Conservation (phyloP, 345 rosid genomes). For the Corymbia maculata region DNA sequence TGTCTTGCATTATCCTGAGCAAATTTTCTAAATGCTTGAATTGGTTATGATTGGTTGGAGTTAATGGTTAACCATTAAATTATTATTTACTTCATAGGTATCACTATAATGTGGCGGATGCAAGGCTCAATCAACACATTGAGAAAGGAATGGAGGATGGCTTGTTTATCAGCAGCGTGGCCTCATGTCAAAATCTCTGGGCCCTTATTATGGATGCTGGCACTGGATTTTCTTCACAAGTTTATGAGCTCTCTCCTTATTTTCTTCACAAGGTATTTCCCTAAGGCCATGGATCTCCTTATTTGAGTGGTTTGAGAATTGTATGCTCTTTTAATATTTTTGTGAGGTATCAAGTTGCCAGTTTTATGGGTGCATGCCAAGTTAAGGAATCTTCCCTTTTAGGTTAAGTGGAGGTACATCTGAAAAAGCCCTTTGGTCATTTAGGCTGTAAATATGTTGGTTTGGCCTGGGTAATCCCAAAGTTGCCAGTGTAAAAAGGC, state of each 20-base stretch:
- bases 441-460: background rate
- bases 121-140: slow-evolving; percentile 46
- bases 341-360: background rate
- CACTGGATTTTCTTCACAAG: slow-evolving; percentile 50
- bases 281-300: background rate
- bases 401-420: background rate
- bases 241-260: slow-evolving; percentile 43
- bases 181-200: slow-evolving; percentile 58
- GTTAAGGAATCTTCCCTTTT: background rate
- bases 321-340: background rate
- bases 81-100: slow-evolving; percentile 27
- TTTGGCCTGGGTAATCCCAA: background rate
- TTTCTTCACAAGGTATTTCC: slow-evolving; percentile 55
- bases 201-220: slow-evolving; percentile 77
- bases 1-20: background rate
- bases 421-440: background rate
- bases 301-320: background rate
- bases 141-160: slow-evolving; percentile 65
- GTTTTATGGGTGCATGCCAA: background rate
- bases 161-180: slow-evolving; percentile 54
- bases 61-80: background rate
- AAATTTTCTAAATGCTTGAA: background rate
- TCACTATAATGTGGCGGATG: slow-evolving; percentile 67
- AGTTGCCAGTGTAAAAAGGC: background rate
- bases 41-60: background rate